Base-by-base conservation (phyloP, 306 rosid species). In the Carpinus fangiana region DNA sequence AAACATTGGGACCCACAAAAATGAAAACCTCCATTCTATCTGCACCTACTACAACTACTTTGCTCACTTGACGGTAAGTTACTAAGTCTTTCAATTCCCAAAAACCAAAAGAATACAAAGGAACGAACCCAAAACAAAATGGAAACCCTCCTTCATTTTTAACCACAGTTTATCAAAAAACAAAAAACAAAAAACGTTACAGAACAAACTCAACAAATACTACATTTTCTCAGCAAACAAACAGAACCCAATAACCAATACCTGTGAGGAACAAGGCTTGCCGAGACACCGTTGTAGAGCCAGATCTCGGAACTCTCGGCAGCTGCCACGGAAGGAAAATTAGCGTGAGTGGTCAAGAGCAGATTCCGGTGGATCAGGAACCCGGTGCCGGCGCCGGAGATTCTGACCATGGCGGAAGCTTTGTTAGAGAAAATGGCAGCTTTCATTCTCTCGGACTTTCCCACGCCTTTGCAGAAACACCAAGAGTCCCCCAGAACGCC, bases 381-480 rank as follows among this genome's bases (percentile, higher is more conserved):
- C 0, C 94, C 99, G 36, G 94, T 83, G 34, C 82, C 88, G 66
- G 83, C 20, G n/a, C 23, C 65, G 7, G 87, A 85, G 78, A 91
- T 84, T 76, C 90, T 85, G 54, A 86, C 98, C 82, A 91, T 85
- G 72, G 97, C 94, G 6, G 88, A 90, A 31, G 84, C 88, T 79
- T 91, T 93, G 11, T 87, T 89, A 8, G 94, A 73, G 79, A 88
- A 96, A 75, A 96, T 91, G 52, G 98, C 77, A 47, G 77, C 97
- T 73, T 91, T 91, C 92, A 88, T 91, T 65, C 87, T 80, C 89
- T 96, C 99, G 0, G 94, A 85, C 89, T 93, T 96, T 78, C 98
- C 84, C 21, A 91, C 89, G 28, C 99, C 99, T 84, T 91, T 96
- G 83, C 99, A 96, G 85, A 96, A 96, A 70, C 99, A 96, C 98